A percentile compares a stretch with the other conserved stretches of the same genome.
Conservation (phyloP, 1,284 basidiomycete genomes). For the Ceratobasidium sp. region DNA sequence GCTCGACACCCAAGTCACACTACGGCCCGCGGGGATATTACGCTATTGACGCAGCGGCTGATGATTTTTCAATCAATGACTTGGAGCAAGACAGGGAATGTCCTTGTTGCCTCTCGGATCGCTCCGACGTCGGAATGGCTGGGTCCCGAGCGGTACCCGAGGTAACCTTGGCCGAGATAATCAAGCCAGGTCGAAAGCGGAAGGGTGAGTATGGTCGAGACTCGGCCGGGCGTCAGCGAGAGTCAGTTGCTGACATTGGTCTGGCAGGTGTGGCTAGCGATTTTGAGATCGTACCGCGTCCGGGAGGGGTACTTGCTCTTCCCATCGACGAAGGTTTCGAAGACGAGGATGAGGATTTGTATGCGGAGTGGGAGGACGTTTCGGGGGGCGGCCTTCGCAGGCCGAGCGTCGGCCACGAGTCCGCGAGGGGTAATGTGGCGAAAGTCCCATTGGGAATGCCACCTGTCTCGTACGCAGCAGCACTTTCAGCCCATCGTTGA, state of each 20-base stretch:
- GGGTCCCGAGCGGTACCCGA: slow-evolving; percentile 2
- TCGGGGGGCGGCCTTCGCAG: slow-evolving; percentile 16
- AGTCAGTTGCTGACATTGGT: not conserved
- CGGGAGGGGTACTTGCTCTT: slow-evolving; percentile 24
- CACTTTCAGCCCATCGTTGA: slow-evolving; percentile 31
- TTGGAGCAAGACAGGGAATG: no score
- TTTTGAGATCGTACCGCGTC: slow-evolving; percentile 30
- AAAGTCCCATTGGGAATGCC: not conserved
- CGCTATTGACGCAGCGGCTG: not conserved
- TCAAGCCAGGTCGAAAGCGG: slow-evolving; percentile 28
- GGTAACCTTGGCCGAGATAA: slow-evolving; percentile 28
- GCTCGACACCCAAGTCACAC: slow-evolving; percentile 7
- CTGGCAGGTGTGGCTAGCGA: slow-evolving; percentile 21
- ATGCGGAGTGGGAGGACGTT: slow-evolving; percentile 29
- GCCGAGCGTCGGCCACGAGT: not conserved
- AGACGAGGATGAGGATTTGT: slow-evolving; percentile 24
- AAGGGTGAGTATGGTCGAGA: slow-evolving; percentile 11
- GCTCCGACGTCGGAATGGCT: slow-evolving; percentile 4
- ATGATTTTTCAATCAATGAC: not conserved
- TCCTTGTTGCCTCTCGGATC: no score
- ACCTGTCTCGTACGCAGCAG: slow-evolving; percentile 29
- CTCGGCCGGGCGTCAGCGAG: not conserved
- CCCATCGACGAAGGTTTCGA: slow-evolving; percentile 29
- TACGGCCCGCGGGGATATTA: not conserved
- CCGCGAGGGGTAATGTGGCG: not conserved